Conservation (phyloP, 495 filamentous ascomycete species). For the Monascus purpureus region DNA sequence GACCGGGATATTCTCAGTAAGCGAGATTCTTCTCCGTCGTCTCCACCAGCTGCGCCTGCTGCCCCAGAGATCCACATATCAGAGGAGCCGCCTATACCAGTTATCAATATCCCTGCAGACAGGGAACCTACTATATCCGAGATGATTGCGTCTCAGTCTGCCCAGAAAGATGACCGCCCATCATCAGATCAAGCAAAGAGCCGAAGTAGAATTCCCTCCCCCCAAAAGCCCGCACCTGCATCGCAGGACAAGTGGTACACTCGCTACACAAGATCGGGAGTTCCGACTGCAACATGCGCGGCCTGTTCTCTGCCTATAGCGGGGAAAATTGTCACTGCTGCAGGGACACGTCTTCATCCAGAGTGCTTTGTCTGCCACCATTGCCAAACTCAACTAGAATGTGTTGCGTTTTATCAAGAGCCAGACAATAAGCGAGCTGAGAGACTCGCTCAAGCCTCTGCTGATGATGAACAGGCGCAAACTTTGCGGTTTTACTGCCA, state of each 20-base stretch:
- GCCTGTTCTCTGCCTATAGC: conserved; percentile 74
- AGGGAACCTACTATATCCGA: conserved; percentile 29
- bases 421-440: conserved; percentile 54
- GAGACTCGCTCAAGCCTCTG: conserved; percentile 46
- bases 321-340: conserved; percentile 78
- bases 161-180: conserved; percentile 9
- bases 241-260: conserved; percentile 23
- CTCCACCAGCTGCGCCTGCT: conserved; percentile 20
- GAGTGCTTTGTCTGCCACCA: conserved; percentile 84
- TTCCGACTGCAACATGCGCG: conserved; percentile 63
- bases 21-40: conserved; percentile 10
- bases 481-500: conserved; percentile 86
- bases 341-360: conserved; percentile 75
- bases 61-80: conserved; percentile 42
- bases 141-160: conserved; percentile 6
- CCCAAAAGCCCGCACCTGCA: conserved; percentile 12
- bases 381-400: conserved; percentile 79
- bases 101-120: conserved; percentile 47
- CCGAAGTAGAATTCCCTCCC: conserved; percentile 6
- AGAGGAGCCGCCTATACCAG: conserved; percentile 40
- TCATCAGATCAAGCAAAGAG: conserved; percentile 10
- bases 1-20: conserved; percentile 4
- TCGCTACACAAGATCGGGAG: conserved; percentile 38
- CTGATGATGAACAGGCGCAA: conserved; percentile 42
- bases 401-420: conserved; percentile 91